A percentile compares a stretch with the other conserved stretches of the same genome.
phyloP scores from a whole-genome alignment of 1,284 basidiomycete species.

The Uromyces viciae-fabae region DNA sequence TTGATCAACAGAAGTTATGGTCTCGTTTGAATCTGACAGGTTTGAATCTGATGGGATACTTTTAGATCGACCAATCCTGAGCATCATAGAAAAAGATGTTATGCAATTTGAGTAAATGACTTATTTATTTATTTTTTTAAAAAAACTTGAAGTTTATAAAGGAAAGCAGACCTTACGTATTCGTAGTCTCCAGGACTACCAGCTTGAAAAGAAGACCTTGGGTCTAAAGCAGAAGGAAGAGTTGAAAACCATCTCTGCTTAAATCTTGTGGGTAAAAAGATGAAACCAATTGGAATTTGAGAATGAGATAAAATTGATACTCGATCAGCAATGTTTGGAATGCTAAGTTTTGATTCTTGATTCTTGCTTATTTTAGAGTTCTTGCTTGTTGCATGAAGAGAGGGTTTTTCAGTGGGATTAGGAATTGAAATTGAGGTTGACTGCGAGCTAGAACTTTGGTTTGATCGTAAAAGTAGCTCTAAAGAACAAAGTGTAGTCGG shows the following conservation, averaged over 20 bases:
- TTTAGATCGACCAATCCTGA: conserved; percentile 5
- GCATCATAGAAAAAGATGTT: neutral
- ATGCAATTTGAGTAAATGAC: neutral
- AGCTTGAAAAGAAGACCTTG: neutral
- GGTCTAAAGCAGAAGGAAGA: neutral
- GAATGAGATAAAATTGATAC: neutral
- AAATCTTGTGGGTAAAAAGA: conserved; percentile 15
- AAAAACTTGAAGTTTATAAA: neutral
- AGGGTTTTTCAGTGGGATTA: neutral
- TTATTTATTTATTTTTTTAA: neutral
- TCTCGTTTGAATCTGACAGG: neutral
- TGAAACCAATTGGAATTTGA: conserved; percentile 14
- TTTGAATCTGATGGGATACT: neutral
- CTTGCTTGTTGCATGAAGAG: neutral
- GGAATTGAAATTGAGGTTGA: neutral
- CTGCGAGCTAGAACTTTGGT: conserved; percentile 19
- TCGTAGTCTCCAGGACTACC: conserved; percentile 32
- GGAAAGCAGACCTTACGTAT: conserved; percentile 21
- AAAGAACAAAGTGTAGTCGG: conserved; percentile 38
- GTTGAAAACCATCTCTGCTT: conserved; percentile 26
- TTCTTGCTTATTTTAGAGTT: conserved; percentile 7
- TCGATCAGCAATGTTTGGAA: conserved; percentile 33
- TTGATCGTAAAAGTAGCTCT: conserved; percentile 7
- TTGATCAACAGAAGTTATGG: neutral
- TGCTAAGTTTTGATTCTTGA: neutral